phyloP scores from a whole-genome alignment of 108 stramenopile species.

The Mayamaea pseudoterrestris region DNA sequence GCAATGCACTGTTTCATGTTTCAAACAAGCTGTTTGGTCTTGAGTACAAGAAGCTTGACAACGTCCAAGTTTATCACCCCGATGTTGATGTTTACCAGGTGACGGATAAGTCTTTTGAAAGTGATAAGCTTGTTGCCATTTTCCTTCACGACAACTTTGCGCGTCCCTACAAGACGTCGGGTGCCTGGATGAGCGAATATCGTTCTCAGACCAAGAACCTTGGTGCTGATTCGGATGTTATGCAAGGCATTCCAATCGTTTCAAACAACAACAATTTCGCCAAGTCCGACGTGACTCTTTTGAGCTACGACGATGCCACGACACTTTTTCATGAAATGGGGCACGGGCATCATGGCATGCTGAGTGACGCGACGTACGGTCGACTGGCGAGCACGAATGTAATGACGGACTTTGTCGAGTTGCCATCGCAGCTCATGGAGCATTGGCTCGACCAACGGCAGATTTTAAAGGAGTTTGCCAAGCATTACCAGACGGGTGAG shows the following conservation, averaged over 20 bases:
- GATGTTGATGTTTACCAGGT: conserved; percentile 71
- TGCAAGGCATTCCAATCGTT: conserved; percentile 54
- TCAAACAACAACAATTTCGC: conserved; percentile 76
- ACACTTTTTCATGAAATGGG: conserved; percentile 47
- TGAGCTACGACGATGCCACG: conserved; percentile 41
- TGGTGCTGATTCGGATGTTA: conserved; percentile 20
- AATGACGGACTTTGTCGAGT: conserved; percentile 59
- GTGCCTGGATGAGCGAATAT: conserved; percentile 76
- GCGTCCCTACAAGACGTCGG: conserved; percentile 43
- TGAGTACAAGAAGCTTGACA: conserved; percentile 34
- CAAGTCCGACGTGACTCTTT: conserved; percentile 29
- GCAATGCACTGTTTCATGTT: conserved; percentile 52
- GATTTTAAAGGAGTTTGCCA: conserved; percentile 48
- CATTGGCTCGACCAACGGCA: conserved; percentile 55
- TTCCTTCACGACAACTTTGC: conserved; percentile 75
- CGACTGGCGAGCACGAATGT: conserved; percentile 61
- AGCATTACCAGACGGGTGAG: conserved; percentile 55
- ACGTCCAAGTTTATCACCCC: conserved; percentile 51
- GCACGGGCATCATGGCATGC: conserved; percentile 68
- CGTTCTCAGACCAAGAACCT: conserved; percentile 66
- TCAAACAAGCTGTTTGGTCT: conserved; percentile 64
- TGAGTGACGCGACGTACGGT: conserved; percentile 50
- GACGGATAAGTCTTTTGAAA: conserved; percentile 14
- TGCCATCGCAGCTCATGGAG: conserved; percentile 71
- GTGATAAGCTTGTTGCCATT: conserved; percentile 41